These are phyloP conservation scores for Tilletia indica DNA, from an alignment of 1,284 basidiomycete genomes.

Conservation along the genomic window DNA sequence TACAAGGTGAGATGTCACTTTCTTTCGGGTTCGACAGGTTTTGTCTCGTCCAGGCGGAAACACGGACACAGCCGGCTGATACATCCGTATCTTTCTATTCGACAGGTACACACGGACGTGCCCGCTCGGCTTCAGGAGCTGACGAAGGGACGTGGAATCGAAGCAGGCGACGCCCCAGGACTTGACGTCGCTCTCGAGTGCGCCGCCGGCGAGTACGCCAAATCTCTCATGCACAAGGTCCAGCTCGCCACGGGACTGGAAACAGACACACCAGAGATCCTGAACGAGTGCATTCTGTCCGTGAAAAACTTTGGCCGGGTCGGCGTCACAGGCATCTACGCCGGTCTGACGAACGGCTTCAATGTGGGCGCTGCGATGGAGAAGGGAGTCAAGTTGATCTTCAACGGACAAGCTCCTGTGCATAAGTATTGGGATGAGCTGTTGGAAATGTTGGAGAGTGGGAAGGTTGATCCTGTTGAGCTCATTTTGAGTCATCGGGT, in stretches of 20 bases:
- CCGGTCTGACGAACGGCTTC: constrained; percentile 62
- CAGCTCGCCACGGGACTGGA: constrained; percentile 72
- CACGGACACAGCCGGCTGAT: neutral
- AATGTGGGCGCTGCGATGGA: constrained; percentile 77
- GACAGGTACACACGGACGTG: neutral
- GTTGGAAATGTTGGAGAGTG: constrained; percentile 60
- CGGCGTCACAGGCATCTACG: constrained; percentile 36
- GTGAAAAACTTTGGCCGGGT: constrained; percentile 61
- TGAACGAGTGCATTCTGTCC: constrained; percentile 68
- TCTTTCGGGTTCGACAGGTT: neutral
- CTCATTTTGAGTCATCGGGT: constrained; percentile 59
- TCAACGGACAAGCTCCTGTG: constrained; percentile 63
- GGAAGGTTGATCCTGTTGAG: constrained; percentile 67
- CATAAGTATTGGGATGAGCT: constrained; percentile 71
- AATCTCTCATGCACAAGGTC: constrained; percentile 63
- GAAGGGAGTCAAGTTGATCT: constrained; percentile 59
- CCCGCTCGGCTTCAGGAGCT: neutral
- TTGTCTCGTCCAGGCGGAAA: neutral
- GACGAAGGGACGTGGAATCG: neutral
- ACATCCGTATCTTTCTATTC: neutral
- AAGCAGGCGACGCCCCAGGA: constrained; percentile 5
- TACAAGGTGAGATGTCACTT: neutral
- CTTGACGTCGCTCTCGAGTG: constrained; percentile 37
- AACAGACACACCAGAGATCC: constrained; percentile 71
- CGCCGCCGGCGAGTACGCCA: constrained; percentile 43